Conservation (phyloP, 495 filamentous ascomycete species). For the Melanomma pulvis-pyrius region DNA sequence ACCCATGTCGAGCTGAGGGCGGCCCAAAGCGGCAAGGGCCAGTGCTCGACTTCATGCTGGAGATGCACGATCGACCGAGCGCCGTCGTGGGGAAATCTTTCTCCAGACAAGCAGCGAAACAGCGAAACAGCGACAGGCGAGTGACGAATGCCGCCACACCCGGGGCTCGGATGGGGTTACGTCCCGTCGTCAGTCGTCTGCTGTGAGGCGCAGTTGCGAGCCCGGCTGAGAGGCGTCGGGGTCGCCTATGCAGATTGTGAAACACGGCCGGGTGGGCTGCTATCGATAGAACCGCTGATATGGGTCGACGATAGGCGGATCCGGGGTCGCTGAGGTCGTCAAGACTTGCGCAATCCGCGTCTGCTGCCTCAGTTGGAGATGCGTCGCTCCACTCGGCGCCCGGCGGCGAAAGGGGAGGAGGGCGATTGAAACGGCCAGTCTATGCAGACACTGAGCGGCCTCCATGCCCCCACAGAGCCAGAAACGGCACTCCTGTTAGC, state of each 20-base stretch:
- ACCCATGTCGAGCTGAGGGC: conserved; percentile 34
- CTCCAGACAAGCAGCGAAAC: conserved; percentile 11
- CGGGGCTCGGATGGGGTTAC: conserved; percentile 18
- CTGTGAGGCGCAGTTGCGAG: conserved; percentile 33
- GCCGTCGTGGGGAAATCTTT: conserved; percentile 10
- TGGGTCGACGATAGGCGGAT: conserved; percentile 38
- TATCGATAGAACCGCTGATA: conserved; percentile 40
- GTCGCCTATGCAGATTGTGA: conserved; percentile 34
- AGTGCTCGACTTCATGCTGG: conserved; percentile 19
- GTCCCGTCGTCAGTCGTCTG: not conserved
- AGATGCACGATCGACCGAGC: conserved; percentile 23
- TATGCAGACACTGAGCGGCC: conserved; percentile 4
- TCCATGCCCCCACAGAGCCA: too few relatives aligned
- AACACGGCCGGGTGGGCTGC: conserved; percentile 31
- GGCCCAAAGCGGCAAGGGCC: conserved; percentile 4
- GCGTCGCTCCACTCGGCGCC: conserved; percentile 17
- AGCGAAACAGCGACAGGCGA: conserved; percentile 1
- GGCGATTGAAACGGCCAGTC: conserved; percentile 32
- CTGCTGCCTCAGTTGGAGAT: conserved; percentile 24
- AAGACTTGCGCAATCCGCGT: conserved; percentile 26
- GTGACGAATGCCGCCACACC: conserved; percentile 31
- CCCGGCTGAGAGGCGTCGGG: conserved; percentile 27
- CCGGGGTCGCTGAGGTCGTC: conserved; percentile 25
- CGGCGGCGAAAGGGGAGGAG: conserved; percentile 13
- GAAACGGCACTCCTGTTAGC: not conserved